Conservation (phyloP, 23 red algal species). For the Gracilaria domingensis region DNA sequence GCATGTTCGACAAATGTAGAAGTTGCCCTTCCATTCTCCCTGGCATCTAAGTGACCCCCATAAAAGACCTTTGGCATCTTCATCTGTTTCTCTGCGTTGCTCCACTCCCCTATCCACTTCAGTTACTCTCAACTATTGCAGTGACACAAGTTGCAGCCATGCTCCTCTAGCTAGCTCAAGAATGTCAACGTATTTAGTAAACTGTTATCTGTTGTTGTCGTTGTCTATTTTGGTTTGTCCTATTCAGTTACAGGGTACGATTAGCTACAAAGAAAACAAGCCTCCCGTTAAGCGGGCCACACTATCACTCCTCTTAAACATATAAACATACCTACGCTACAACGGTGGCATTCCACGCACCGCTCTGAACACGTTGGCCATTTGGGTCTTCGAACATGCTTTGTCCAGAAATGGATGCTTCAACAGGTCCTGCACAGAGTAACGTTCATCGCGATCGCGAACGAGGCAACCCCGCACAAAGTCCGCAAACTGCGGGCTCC, state of each 20-base stretch:
- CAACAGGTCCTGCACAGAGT: conserved; percentile 73
- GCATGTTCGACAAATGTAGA: neutral
- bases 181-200: conserved; percentile 10
- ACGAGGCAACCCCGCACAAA: conserved; percentile 85
- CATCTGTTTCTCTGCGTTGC: neutral
- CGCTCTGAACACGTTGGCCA: conserved; percentile 69
- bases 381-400: conserved; percentile 58
- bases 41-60: neutral
- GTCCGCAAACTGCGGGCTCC: conserved; percentile 86
- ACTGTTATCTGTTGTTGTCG: conserved; percentile 41
- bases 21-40: neutral
- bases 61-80: conserved; percentile 1
- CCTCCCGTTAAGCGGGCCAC: conserved; percentile 1
- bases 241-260: conserved; percentile 24
- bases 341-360: conserved; percentile 51
- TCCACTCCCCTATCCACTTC: neutral
- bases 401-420: conserved; percentile 86
- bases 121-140: neutral
- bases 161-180: neutral
- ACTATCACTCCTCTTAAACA: neutral
- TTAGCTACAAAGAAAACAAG: conserved; percentile 50
- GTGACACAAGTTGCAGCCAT: neutral
- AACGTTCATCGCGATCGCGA: conserved; percentile 71
- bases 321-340: too few species aligned
- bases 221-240: neutral